Percentiles rank a stretch among this genome's conserved stretches.
These are phyloP conservation scores for Phytopythium kandeliae DNA, from an alignment of 352 stramenopile species.

Conservation along the genomic window DNA sequence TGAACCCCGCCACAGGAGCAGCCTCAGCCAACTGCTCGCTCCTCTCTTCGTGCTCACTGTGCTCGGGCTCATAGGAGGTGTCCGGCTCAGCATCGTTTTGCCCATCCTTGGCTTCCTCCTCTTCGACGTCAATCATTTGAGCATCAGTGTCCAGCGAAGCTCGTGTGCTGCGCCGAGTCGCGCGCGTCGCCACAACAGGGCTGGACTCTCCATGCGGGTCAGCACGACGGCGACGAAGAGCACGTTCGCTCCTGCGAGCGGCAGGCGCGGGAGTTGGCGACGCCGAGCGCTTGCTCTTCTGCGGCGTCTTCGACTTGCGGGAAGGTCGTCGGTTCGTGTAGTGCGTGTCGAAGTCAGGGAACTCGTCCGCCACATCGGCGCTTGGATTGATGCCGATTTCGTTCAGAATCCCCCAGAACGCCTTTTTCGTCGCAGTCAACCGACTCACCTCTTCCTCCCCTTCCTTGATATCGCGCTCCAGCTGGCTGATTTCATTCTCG, in stretches of 20 bases:
- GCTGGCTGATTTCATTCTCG: constrained; percentile 45
- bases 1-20: neutral
- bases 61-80: neutral
- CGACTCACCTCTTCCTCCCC: constrained; percentile 34
- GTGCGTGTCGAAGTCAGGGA: constrained; percentile 39
- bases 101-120: constrained; percentile 1
- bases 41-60: neutral
- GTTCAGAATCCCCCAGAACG: constrained; percentile 57
- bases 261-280: constrained; percentile 6
- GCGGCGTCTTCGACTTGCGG: constrained; percentile 21
- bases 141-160: neutral
- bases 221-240: constrained; percentile 7
- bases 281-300: constrained; percentile 9
- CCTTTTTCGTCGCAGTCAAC: constrained; percentile 39
- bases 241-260: constrained; percentile 13
- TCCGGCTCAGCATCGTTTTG: neutral
- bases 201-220: constrained; percentile 9
- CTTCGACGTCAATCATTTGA: constrained; percentile 3
- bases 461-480: constrained; percentile 63
- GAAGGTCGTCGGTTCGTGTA: constrained; percentile 33
- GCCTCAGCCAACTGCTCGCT: neutral
- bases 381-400: constrained; percentile 55
- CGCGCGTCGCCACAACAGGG: constrained; percentile 1
- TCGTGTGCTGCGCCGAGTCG: constrained; percentile 1
- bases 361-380: constrained; percentile 49